A percentile compares a stretch with the other conserved stretches of the same genome.
These are phyloP conservation scores for Cynara cardunculus DNA, from an alignment of 129 eudicot species.

Conservation along the genomic window DNA sequence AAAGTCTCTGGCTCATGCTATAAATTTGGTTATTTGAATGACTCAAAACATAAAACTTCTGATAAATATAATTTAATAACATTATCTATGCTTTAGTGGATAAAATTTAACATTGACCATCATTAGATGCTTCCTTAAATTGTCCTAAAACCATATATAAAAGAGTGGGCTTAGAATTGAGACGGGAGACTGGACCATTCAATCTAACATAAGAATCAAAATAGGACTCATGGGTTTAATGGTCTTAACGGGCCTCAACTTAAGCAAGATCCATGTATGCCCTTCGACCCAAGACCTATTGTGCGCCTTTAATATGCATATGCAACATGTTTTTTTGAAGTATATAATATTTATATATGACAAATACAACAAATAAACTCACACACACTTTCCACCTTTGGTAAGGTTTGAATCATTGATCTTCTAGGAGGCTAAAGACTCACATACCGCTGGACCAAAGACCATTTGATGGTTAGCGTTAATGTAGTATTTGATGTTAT, in stretches of 20 bases:
- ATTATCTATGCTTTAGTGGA: neutral
- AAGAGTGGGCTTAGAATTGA: neutral
- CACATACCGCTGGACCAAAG: too few species aligned
- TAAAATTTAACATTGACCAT: neutral
- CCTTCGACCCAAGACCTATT: neutral
- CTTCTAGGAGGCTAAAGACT: too few species aligned
- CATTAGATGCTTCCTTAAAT: neutral
- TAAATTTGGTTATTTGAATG: neutral
- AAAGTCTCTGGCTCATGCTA: neutral
- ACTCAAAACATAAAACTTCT: neutral
- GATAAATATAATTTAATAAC: too few species aligned
- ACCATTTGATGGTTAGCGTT: too few species aligned
- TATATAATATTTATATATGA: too few species aligned
- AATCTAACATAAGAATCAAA: neutral
- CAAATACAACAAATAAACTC: too few species aligned
- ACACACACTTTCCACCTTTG: too few species aligned
- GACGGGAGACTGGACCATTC: neutral
- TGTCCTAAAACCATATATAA: neutral
- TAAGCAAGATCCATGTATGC: neutral
- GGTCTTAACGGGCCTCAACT: neutral
- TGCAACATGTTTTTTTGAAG: too few species aligned
- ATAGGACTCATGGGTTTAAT: neutral
- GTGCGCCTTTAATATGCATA: neutral
- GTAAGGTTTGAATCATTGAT: too few species aligned
- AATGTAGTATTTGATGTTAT: neutral